Base-by-base conservation (phyloP, 441 rosid species). In the Breynia disticha region DNA sequence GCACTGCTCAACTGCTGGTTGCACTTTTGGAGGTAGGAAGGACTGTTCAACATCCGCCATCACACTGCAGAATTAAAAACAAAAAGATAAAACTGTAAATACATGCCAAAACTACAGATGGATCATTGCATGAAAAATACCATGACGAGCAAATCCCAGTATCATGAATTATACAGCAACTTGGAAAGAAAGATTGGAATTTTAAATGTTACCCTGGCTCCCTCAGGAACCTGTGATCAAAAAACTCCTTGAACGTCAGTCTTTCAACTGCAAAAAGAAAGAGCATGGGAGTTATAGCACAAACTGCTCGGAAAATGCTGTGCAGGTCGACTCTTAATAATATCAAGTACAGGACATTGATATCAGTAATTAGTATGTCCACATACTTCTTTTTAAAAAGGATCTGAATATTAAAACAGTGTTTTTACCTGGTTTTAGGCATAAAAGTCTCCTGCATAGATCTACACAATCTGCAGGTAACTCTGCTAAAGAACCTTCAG, bases 401-500 rank as follows among this genome's bases (percentile, higher is more conserved):
- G n/a, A n/a, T n/a, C n/a, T n/a, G n/a, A n/a, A n/a, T 48, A 19
- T 0, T 11, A 48, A 10, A 19, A 44, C 5, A 22, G 37, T 22
- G 64, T 20, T 54, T 44, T 43, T 70, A 87, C 96, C 81, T 61
- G 96, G 90, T 57, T 84, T 79, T 55, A 55, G 81, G 50, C 82
- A 77, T 61, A 87, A 69, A 70, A 87, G 90, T 56, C 81, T 72
- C 71, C 79, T 72, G 75, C 94, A 87, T 12, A 87, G 81, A 67
- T 81, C 79, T 60, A 82, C 75, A 69, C 94, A 87, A 71, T 82
- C 90, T 58, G 83, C 79, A 75, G 80, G 79, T 62, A 84, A 61
- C 64, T 79, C 80, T 55, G 73, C 65, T 51, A 69, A 54, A 61
- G 78, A 62, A 69, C 73, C 79, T 60, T 70, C 67, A 48, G 96